A percentile compares a stretch with the other conserved stretches of the same genome.
phyloP scores from a whole-genome alignment of 352 stramenopile genomes.

The Phytophthora sp. region DNA sequence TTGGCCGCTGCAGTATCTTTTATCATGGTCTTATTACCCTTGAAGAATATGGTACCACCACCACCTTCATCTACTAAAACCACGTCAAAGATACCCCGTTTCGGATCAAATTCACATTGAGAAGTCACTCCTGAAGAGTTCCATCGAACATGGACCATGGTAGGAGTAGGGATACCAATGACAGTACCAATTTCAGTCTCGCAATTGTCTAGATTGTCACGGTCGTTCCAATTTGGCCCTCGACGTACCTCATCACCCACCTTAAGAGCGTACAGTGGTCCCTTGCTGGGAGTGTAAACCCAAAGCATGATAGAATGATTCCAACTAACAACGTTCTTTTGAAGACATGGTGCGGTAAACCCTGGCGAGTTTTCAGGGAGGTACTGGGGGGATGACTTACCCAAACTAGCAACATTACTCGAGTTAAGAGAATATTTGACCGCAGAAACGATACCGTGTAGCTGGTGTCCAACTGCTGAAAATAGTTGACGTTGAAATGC shows the following conservation, averaged over 20 bases:
- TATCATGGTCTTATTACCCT: constrained; percentile 69
- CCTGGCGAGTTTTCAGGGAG: constrained; percentile 47
- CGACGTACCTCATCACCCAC: constrained; percentile 67
- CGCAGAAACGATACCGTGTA: constrained; percentile 53
- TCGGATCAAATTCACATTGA: constrained; percentile 64
- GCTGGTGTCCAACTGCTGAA: constrained; percentile 65
- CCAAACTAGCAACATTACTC: neutral
- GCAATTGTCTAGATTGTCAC: constrained; percentile 17
- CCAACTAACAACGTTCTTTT: constrained; percentile 48
- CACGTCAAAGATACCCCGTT: constrained; percentile 53
- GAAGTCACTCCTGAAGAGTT: constrained; percentile 25
- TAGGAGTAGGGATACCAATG: constrained; percentile 46
- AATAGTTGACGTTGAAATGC: constrained; percentile 77
- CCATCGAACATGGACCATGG: constrained; percentile 63
- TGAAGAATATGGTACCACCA: constrained; percentile 72
- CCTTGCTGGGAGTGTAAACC: constrained; percentile 57
- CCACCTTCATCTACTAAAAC: constrained; percentile 57
- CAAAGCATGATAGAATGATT: constrained; percentile 85
- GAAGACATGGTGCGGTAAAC: constrained; percentile 41
- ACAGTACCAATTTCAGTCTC: constrained; percentile 47
- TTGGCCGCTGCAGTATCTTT: constrained; percentile 46
- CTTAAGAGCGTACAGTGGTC: constrained; percentile 62
- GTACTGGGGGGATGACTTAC: constrained; percentile 29
- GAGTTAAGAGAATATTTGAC: constrained; percentile 18
- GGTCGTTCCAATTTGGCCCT: constrained; percentile 55